Percentiles rank a stretch among this genome's conserved stretches.
Evolutionary conservation across 148 eudicot species (phyloP).

Genomic region (Amaranthus palmeri): DNA sequence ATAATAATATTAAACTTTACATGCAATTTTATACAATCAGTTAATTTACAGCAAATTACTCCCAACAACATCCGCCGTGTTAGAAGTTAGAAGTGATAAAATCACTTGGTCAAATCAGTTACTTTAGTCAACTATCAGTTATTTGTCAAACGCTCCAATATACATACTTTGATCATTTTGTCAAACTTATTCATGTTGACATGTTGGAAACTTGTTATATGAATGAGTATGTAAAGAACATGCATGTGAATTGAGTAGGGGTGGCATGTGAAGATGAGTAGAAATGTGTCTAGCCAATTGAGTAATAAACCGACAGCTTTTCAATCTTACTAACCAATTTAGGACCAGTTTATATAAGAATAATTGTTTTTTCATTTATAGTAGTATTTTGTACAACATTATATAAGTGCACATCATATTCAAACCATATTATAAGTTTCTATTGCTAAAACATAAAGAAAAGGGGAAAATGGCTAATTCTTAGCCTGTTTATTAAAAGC

Average conservation of each 20-base stretch:
- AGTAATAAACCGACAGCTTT: conserved; percentile 13
- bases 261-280: conserved; percentile 19
- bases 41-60: no score
- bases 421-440: background rate
- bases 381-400: background rate
- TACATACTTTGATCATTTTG: no score
- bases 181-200: no score
- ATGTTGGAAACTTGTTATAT: no score
- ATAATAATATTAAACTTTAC: no score
- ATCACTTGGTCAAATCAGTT: no score
- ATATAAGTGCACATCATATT: background rate
- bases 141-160: no score
- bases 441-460: background rate
- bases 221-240: background rate
- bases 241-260: conserved; percentile 16
- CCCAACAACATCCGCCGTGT: no score
- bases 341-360: conserved; percentile 5
- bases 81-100: no score
- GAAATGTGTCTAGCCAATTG: conserved; percentile 19
- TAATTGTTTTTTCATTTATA: conserved; percentile 6
- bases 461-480: background rate
- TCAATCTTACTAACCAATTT: background rate
- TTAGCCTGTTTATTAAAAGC: conserved; percentile 25
- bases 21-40: no score
- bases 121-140: no score